These are phyloP conservation scores for Salix udensis DNA, from an alignment of 345 rosid genomes.

Conservation along the genomic window DNA sequence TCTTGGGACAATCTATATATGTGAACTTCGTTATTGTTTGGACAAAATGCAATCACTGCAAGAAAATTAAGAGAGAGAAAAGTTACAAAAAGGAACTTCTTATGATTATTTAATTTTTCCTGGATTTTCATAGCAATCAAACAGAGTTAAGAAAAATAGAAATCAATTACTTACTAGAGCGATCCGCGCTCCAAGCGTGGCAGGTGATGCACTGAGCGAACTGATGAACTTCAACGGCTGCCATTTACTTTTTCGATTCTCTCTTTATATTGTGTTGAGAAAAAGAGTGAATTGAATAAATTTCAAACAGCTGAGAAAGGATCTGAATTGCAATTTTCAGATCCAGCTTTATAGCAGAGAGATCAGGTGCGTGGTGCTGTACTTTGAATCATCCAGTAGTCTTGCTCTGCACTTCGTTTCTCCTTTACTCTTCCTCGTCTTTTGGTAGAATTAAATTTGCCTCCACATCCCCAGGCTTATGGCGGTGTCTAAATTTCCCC, in stretches of 20 bases:
- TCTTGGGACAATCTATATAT: constrained; percentile 66
- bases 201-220: constrained; percentile 87
- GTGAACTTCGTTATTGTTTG: constrained; percentile 90
- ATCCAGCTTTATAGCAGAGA: background rate
- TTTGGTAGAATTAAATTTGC: no score
- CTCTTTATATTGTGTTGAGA: no score
- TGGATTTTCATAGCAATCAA: background rate
- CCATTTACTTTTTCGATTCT: constrained; percentile 39
- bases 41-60: constrained; percentile 91
- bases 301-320: background rate
- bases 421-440: no score
- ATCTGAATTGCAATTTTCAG: background rate
- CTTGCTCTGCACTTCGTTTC: no score
- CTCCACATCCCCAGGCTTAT: no score
- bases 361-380: no score
- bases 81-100: background rate
- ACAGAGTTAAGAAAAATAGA: background rate
- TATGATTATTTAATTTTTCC: background rate
- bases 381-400: no score
- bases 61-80: background rate
- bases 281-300: background rate
- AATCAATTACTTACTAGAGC: constrained; percentile 44
- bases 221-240: constrained; percentile 66
- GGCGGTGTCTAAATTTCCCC: no score
- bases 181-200: constrained; percentile 98